These are phyloP conservation scores for Pseudoturritis turrita DNA, from an alignment of 345 rosid species.

Conservation along the genomic window DNA sequence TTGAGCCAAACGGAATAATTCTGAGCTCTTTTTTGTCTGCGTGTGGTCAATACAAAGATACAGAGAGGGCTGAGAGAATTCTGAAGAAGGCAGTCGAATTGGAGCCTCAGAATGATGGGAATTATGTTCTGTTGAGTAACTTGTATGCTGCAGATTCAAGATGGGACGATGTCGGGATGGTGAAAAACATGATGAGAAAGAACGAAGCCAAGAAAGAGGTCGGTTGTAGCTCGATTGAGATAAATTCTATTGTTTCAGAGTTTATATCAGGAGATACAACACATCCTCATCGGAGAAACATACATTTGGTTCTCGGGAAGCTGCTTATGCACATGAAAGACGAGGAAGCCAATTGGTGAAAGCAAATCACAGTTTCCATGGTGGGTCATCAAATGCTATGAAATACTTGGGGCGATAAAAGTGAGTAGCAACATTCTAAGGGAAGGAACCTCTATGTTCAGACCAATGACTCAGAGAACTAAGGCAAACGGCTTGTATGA, in stretches of 20 bases:
- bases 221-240: constrained; percentile 67
- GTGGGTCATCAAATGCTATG: neutral
- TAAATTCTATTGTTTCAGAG: constrained; percentile 48
- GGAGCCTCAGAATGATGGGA: constrained; percentile 61
- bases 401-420: neutral
- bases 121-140: constrained; percentile 59
- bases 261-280: constrained; percentile 57
- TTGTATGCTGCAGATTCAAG: constrained; percentile 55
- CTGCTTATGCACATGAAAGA: constrained; percentile 46
- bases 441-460: neutral
- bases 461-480: neutral
- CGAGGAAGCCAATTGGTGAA: constrained; percentile 8
- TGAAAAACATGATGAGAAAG: constrained; percentile 58
- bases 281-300: constrained; percentile 35
- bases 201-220: constrained; percentile 59
- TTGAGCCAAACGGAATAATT: constrained; percentile 54
- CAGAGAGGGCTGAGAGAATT: constrained; percentile 48
- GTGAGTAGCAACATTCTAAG: neutral
- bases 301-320: constrained; percentile 35
- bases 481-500: neutral
- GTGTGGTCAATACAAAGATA: constrained; percentile 53
- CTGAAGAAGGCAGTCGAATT: constrained; percentile 32
- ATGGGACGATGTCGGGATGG: constrained; percentile 56
- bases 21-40: constrained; percentile 66
- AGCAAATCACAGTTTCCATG: neutral